Evolutionary conservation across 2,329 filamentous ascomycete species (phyloP).

Genomic region (Diaporthe sp.): DNA sequence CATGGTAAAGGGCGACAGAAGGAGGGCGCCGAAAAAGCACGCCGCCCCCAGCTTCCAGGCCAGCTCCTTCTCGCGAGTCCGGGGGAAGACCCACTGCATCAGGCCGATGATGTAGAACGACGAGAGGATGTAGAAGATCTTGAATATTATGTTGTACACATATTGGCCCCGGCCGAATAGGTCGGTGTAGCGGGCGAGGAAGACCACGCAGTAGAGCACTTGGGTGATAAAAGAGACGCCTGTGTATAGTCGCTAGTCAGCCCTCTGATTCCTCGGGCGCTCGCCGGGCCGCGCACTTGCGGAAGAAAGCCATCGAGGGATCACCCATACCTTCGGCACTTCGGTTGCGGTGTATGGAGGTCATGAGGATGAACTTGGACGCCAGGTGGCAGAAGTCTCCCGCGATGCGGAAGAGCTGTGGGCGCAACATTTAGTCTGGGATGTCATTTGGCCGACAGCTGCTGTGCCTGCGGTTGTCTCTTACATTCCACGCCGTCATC

Average conservation of each 20-base stretch:
- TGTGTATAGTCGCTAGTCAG: conserved; percentile 47
- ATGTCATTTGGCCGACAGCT: neutral
- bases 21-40: conserved; percentile 72
- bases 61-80: conserved; percentile 89
- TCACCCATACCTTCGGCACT: conserved; percentile 78
- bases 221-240: conserved; percentile 94
- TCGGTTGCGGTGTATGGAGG: conserved; percentile 87
- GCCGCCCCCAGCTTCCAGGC: conserved; percentile 91
- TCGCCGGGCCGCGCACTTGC: neutral
- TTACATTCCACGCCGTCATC: conserved; percentile 40
- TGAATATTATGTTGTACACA: conserved; percentile 82
- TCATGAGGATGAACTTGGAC: conserved; percentile 91
- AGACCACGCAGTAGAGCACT: conserved; percentile 86
- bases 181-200: conserved; percentile 87
- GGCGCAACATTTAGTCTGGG: conserved; percentile 10
- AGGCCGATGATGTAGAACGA: conserved; percentile 88
- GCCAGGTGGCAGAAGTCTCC: conserved; percentile 86
- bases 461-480: neutral
- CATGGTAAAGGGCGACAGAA: conserved; percentile 78
- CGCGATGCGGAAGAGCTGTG: conserved; percentile 76
- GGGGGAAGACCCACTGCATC: conserved; percentile 87
- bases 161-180: conserved; percentile 68
- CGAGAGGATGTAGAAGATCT: conserved; percentile 87
- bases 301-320: neutral
- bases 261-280: neutral